A percentile compares a stretch with the other conserved stretches of the same genome.
phyloP scores from a whole-genome alignment of 345 rosid genomes.

The Iberis pinnata region DNA sequence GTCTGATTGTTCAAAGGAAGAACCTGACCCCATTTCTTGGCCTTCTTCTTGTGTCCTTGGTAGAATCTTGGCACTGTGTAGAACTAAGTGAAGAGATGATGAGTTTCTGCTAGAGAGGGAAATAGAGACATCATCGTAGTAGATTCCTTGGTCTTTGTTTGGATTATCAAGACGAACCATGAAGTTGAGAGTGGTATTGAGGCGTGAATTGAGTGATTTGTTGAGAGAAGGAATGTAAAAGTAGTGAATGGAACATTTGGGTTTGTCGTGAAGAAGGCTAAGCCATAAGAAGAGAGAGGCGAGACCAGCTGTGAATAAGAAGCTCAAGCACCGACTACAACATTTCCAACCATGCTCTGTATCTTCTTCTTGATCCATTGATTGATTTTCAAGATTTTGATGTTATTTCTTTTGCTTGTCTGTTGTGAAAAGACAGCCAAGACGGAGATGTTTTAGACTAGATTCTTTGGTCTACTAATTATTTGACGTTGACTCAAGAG shows the following conservation, averaged over 20 bases:
- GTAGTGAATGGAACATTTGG: constrained; percentile 38
- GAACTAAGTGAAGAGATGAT: constrained; percentile 3
- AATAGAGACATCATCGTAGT: constrained; percentile 51
- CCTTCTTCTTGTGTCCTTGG: constrained; percentile 67
- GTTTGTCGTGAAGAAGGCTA: constrained; percentile 46
- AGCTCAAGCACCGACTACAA: constrained; percentile 48
- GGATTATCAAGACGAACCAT: constrained; percentile 43
- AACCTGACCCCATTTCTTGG: constrained; percentile 30
- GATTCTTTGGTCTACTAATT: background rate
- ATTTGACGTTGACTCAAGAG: constrained; percentile 8
- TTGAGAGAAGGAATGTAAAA: constrained; percentile 60
- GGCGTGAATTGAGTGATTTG: constrained; percentile 24
- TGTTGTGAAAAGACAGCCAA: background rate
- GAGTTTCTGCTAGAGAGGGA: constrained; percentile 27
- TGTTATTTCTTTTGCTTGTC: too few relatives aligned
- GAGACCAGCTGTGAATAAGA: constrained; percentile 53
- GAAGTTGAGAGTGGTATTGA: constrained; percentile 41
- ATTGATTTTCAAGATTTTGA: background rate
- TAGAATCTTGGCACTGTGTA: constrained; percentile 35
- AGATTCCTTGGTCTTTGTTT: constrained; percentile 64
- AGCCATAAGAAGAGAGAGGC: constrained; percentile 72
- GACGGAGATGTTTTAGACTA: constrained; percentile 8
- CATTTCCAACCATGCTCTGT: constrained; percentile 32
- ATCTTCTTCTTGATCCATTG: constrained; percentile 1
- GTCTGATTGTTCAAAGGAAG: constrained; percentile 25